Base-by-base conservation (phyloP, 116 monocot species). In the Trichopus zeylanicus region DNA sequence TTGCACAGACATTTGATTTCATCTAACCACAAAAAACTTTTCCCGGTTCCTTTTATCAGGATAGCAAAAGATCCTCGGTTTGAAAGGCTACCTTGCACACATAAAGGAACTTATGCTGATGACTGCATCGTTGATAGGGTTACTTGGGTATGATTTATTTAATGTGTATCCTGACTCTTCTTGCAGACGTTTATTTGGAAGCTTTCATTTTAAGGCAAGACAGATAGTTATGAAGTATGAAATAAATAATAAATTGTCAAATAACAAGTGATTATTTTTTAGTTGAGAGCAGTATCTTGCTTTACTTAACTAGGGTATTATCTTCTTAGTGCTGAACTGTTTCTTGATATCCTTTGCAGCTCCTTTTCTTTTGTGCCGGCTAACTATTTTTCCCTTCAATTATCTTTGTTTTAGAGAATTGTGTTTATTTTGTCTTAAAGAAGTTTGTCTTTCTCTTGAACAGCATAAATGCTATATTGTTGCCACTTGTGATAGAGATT, bases 381-480 rank as follows among this genome's bases (percentile, higher is more conserved):
- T 35, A 5, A 16, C 15, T 3, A 53, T 64, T 37, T 33, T 35
- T 37, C n/a, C n/a, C n/a, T n/a, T n/a, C n/a, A n/a, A n/a, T n/a
- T n/a, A n/a, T n/a, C n/a, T n/a, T 20, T 28, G 13, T 2, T 12
- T 53, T 20, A 54, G 3, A 1, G 13, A 26, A 15, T 54, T 54
- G 54, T 9, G 11, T 51, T 20, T 55, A 28, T 27, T 12, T 55
- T 30, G 27, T 58, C 29, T 32, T 34, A 34, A n/a, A 10, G 21
- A 58, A 21, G 58, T 19, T 29, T 29, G 7, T 64, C 26, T 32
- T 31, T 24, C 23, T 28, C 21, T 69, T 61, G 15, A 31, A 76
- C 85, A 98, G 98, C 85, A 91, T 62, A 98, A 98, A 51, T 98
- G 98, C 65, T 91, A 98, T 54, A 85, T 98, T 69, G 98, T 98